phyloP scores from a whole-genome alignment of 148 eudicot genomes.

The Camellia lanceoleosa region DNA sequence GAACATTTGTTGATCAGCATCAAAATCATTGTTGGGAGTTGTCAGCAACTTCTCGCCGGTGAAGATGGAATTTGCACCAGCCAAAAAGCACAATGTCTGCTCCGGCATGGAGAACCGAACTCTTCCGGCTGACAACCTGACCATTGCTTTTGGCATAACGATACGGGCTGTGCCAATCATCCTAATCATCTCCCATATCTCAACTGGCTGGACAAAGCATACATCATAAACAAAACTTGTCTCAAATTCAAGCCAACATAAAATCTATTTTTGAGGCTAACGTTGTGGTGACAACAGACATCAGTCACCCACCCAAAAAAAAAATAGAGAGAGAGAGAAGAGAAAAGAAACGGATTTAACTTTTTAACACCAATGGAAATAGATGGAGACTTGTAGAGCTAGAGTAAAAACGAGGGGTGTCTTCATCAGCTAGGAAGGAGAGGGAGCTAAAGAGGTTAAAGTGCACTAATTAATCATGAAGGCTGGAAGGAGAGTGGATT shows the following conservation, averaged over 20 bases:
- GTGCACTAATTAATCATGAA: no score
- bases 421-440: no score
- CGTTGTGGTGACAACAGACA: not conserved
- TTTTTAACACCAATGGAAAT: no score
- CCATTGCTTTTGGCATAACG: conserved; percentile 94
- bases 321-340: no score
- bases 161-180: conserved; percentile 97
- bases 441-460: no score
- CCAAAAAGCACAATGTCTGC: conserved; percentile 95
- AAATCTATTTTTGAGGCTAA: conserved; percentile 4
- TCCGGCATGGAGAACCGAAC: conserved; percentile 80
- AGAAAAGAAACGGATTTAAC: no score
- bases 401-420: no score
- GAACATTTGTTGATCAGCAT: conserved; percentile 92
- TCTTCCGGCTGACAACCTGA: conserved; percentile 93
- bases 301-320: not conserved
- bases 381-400: no score
- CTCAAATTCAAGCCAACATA: no score
- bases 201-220: conserved; percentile 65
- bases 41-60: conserved; percentile 94
- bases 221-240: not conserved
- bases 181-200: conserved; percentile 97
- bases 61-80: conserved; percentile 96
- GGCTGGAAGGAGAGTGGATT: no score
- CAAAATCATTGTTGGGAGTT: conserved; percentile 89